Evolutionary conservation across 768 basidiomycete genomes (phyloP).

Genomic region (Termitomyces sp.): DNA sequence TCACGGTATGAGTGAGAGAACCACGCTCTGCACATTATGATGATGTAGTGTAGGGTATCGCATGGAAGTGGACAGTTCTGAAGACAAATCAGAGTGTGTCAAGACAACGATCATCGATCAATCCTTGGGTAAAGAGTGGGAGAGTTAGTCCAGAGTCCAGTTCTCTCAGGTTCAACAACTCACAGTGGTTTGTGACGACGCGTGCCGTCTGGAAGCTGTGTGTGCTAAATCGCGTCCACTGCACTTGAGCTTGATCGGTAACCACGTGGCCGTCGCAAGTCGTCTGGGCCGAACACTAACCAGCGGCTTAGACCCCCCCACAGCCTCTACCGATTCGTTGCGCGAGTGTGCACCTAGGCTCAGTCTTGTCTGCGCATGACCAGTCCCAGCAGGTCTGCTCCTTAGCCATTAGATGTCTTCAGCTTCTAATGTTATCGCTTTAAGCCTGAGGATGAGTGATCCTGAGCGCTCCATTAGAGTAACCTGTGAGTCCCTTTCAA

Average conservation of each 20-base stretch:
- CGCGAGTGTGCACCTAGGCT: not conserved
- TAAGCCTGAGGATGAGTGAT: slow-evolving; percentile 38
- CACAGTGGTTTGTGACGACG: too few relatives aligned
- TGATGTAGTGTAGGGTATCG: not conserved
- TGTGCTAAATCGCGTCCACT: not conserved
- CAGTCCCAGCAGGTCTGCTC: slow-evolving; percentile 31
- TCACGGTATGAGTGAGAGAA: not conserved
- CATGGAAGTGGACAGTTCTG: not conserved
- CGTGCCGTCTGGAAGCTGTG: not conserved
- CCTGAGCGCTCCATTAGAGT: slow-evolving; percentile 47
- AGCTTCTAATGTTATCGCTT: slow-evolving; percentile 11
- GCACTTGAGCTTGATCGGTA: not conserved
- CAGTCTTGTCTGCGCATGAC: slow-evolving; percentile 10
- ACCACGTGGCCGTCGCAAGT: slow-evolving; percentile 17
- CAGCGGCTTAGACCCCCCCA: not conserved
- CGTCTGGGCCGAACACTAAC: not conserved
- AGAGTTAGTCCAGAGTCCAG: not conserved
- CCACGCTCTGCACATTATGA: not conserved
- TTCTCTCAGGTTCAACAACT: too few relatives aligned
- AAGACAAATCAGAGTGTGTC: not conserved
- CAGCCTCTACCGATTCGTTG: not conserved
- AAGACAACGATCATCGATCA: not conserved
- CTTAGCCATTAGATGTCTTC: not conserved
- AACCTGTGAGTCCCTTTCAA: slow-evolving; percentile 35
- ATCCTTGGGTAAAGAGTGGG: not conserved